These are phyloP conservation scores for Magnaporthiopsis incrustans DNA, from an alignment of 2,329 filamentous ascomycete species.

Conservation along the genomic window DNA sequence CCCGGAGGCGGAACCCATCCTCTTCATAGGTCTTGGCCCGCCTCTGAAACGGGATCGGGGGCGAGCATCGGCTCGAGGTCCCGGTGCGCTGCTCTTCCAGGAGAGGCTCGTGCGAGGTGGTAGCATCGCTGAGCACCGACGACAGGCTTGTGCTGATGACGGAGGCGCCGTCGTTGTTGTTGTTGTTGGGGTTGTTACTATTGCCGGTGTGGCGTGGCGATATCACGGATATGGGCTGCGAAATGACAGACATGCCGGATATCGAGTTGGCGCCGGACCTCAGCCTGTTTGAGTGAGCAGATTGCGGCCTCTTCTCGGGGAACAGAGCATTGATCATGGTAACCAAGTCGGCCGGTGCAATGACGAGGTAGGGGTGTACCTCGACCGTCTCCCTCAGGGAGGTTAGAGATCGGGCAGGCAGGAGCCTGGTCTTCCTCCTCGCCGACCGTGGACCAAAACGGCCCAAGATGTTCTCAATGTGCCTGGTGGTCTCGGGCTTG, in stretches of 20 bases:
- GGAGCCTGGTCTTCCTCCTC: slow-evolving; percentile 46
- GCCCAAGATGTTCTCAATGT: slow-evolving; percentile 64
- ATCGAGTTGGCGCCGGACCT: slow-evolving; percentile 60
- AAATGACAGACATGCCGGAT: slow-evolving; percentile 61
- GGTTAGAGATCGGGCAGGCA: slow-evolving; percentile 64
- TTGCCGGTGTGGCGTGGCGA: slow-evolving; percentile 29
- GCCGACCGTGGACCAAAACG: slow-evolving; percentile 51
- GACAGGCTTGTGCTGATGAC: slow-evolving; percentile 66
- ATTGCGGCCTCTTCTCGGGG: slow-evolving; percentile 62
- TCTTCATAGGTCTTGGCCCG: slow-evolving; percentile 49
- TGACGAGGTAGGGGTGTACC: slow-evolving; percentile 70
- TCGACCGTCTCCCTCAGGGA: slow-evolving; percentile 69
- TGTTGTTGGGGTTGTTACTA: not conserved
- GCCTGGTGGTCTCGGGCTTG: slow-evolving; percentile 51
- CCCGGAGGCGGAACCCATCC: slow-evolving; percentile 56
- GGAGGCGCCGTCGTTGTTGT: slow-evolving; percentile 57
- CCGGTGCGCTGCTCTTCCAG: slow-evolving; percentile 46
- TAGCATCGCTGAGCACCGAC: slow-evolving; percentile 62
- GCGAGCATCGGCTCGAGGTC: slow-evolving; percentile 44
- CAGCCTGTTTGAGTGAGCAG: slow-evolving; percentile 52
- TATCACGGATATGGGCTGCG: slow-evolving; percentile 57
- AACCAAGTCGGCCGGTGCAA: slow-evolving; percentile 71
- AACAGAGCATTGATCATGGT: slow-evolving; percentile 79
- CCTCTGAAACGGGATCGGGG: slow-evolving; percentile 39
- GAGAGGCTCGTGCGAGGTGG: slow-evolving; percentile 56